Base-by-base conservation (phyloP, 148 eudicot species). In the Chenopodium album region DNA sequence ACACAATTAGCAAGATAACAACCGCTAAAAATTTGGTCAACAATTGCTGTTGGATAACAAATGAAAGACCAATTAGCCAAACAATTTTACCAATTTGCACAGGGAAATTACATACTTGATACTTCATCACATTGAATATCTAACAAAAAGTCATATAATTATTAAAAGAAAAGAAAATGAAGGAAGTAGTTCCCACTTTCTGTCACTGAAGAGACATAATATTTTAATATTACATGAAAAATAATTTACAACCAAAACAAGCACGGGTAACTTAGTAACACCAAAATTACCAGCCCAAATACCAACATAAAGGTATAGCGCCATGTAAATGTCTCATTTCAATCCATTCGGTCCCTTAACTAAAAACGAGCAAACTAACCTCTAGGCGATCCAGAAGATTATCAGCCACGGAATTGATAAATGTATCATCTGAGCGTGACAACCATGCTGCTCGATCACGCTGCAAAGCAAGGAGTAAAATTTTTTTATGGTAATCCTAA, bases 361-460 rank as follows among this genome's bases (percentile, higher is more conserved):
- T 32, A 54, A n/a, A 73, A 75, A 23, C 31, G 6, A 66, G 28
- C 17, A 66, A 29, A 28, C 29, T 50, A 81, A 92, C 99, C 94
- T 94, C 90, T 79, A 95, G 88, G 17, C 99, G 94, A 90, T 95
- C 99, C 84, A 95, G 79, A 52, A 95, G 85, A 89, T 95, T 95
- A 65, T 95, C 99, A 34, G 95, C 97, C 75, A 95, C 99, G 12
- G 92, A 83, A 78, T 92, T 92, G 81, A 92, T 87, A 89, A 95
- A 89, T 60, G 95, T 84, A 88, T 95, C 97, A 78, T 90, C 88
- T 20, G 90, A 82, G 50, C 80, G 86, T 87, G 87, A 87, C 87
- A 95, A 87, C 99, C 99, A 95, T 65, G 99, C 98, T 73, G 99
- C 99, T 84, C 99, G 89, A 85, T 95, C 98, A 85, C 99, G 97